These are phyloP conservation scores for Termitomyces sp. DNA, from an alignment of 768 basidiomycete species.

Conservation along the genomic window DNA sequence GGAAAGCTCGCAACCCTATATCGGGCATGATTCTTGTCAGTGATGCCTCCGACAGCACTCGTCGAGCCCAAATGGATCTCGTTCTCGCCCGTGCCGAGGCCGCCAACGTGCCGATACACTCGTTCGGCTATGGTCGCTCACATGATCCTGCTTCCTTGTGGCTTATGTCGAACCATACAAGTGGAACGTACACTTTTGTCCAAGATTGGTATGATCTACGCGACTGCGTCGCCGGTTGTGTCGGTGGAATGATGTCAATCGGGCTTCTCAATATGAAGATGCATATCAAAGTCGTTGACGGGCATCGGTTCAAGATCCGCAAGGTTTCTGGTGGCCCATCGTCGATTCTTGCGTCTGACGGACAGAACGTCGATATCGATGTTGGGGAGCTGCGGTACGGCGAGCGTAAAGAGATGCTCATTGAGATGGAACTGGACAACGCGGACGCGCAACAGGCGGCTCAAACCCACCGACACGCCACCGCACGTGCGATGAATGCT, in stretches of 20 bases:
- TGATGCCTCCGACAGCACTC: slow-evolving; percentile 87
- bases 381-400: slow-evolving; percentile 92
- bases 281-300: slow-evolving; percentile 90
- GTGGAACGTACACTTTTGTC: slow-evolving; percentile 96
- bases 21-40: slow-evolving; percentile 92
- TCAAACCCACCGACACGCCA: slow-evolving; percentile 16
- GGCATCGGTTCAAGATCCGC: slow-evolving; percentile 84
- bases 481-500: slow-evolving; percentile 53
- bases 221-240: slow-evolving; percentile 86
- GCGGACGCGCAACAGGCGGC: slow-evolving; percentile 44
- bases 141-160: slow-evolving; percentile 97
- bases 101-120: slow-evolving; percentile 94
- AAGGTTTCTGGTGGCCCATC: slow-evolving; percentile 91
- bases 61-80: slow-evolving; percentile 96
- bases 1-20: slow-evolving; percentile 85
- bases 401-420: slow-evolving; percentile 95
- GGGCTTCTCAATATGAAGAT: slow-evolving; percentile 91
- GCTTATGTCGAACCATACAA: slow-evolving; percentile 98
- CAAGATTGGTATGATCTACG: slow-evolving; percentile 97
- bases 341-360: slow-evolving; percentile 85
- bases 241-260: slow-evolving; percentile 96
- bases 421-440: slow-evolving; percentile 92
- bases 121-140: slow-evolving; percentile 93
- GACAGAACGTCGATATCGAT: slow-evolving; percentile 92
- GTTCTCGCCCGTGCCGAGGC: slow-evolving; percentile 96